Evolutionary conservation across 2,329 filamentous ascomycete genomes (phyloP).

Genomic region (Ceratocystis variospora): DNA sequence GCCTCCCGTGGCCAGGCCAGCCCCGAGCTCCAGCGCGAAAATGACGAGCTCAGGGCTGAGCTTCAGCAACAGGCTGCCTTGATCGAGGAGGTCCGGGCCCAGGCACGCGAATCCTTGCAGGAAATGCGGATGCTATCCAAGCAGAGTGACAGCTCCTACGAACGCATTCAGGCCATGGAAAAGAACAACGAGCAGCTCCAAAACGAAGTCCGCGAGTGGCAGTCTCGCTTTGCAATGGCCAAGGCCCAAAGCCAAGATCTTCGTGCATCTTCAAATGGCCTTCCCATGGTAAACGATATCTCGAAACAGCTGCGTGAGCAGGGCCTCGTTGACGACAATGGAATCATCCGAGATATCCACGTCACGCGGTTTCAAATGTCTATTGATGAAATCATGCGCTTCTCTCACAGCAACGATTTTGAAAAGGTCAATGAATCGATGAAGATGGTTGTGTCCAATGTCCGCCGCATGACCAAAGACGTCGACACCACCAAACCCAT

Average conservation of each 20-base stretch:
- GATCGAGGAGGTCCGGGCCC: conserved; percentile 72
- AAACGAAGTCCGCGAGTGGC: conserved; percentile 77
- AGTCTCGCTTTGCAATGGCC: conserved; percentile 70
- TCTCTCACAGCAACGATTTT: conserved; percentile 59
- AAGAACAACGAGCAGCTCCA: conserved; percentile 64
- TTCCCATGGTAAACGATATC: conserved; percentile 56
- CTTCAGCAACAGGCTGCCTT: conserved; percentile 63
- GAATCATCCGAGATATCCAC: conserved; percentile 78
- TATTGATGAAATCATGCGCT: conserved; percentile 76
- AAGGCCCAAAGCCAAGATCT: conserved; percentile 78
- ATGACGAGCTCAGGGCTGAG: conserved; percentile 52
- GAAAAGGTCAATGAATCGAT: conserved; percentile 68
- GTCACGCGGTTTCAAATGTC: conserved; percentile 91
- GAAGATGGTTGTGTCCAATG: conserved; percentile 70
- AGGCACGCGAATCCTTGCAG: conserved; percentile 67
- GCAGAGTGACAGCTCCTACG: conserved; percentile 62
- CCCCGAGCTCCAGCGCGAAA: conserved; percentile 48
- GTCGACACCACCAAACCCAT: conserved; percentile 46
- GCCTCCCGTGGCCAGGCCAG: conserved; percentile 8
- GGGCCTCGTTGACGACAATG: conserved; percentile 55
- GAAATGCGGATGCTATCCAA: conserved; percentile 84
- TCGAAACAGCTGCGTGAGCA: conserved; percentile 51
- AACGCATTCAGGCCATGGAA: conserved; percentile 67
- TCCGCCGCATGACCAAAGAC: conserved; percentile 74
- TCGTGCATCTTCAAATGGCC: conserved; percentile 64